A percentile compares a stretch with the other conserved stretches of the same genome.
Conservation (phyloP, 139 green algal species). For the Parachlorella kessleri region DNA sequence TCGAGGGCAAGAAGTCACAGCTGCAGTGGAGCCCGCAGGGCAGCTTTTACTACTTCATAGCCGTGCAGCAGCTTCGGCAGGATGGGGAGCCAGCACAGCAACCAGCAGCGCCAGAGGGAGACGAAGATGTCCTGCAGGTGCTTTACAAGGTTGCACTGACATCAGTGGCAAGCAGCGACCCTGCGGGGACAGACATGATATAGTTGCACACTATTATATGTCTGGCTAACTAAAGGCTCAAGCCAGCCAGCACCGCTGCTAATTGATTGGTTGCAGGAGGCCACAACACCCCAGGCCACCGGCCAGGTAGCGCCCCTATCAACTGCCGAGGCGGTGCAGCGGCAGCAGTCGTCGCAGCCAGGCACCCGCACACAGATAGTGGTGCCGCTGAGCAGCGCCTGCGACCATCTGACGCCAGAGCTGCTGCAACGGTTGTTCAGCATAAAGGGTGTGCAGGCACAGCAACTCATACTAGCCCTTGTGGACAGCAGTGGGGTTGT, state of each 20-base stretch:
- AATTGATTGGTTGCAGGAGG: no score
- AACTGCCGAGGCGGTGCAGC: no score
- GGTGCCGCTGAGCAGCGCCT: constrained; percentile 38
- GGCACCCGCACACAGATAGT: constrained; percentile 32
- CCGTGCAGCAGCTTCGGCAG: background rate
- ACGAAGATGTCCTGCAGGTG: constrained; percentile 35
- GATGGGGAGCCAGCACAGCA: background rate
- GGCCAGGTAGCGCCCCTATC: background rate
- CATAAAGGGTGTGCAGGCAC: constrained; percentile 29
- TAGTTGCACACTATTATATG: no score
- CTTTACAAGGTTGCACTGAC: no score
- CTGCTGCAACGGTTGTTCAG: constrained; percentile 35
- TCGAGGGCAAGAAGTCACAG: constrained; percentile 36
- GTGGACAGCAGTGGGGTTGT: constrained; percentile 42
- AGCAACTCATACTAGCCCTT: constrained; percentile 36
- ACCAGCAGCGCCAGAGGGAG: constrained; percentile 26
- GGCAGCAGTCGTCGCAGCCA: background rate
- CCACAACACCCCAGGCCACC: background rate
- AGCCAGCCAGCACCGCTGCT: no score
- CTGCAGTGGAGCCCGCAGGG: constrained; percentile 30
- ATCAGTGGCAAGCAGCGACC: no score
- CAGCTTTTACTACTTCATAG: constrained; percentile 35
- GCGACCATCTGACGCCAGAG: constrained; percentile 14
- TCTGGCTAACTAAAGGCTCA: no score
- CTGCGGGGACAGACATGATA: no score